A percentile compares a stretch with the other conserved stretches of the same genome.
Evolutionary conservation across 371 early-diverging fungal species (phyloP).

Genomic region (Mucor lusitanicus): DNA sequence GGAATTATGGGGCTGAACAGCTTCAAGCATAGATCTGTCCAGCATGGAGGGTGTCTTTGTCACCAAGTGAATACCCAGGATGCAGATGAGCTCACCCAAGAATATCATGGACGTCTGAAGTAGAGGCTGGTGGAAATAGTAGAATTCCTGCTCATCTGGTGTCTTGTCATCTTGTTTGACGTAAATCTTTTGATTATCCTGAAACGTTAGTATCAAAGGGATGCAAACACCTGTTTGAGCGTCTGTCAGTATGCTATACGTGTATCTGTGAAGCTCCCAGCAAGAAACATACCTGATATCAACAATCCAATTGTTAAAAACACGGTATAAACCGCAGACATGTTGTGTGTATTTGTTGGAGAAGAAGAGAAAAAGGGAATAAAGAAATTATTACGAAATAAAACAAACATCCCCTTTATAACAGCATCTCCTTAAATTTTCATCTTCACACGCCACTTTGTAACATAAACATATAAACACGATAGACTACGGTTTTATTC

Average conservation of each 20-base stretch:
- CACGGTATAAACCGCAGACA: constrained; percentile 21
- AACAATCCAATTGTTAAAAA: constrained; percentile 28
- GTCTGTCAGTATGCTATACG: background rate
- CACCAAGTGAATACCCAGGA: constrained; percentile 38
- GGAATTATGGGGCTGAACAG: constrained; percentile 33
- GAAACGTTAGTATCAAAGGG: constrained; percentile 47
- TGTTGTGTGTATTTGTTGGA: background rate
- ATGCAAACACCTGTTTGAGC: constrained; percentile 38
- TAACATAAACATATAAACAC: background rate
- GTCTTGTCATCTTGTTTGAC: constrained; percentile 14
- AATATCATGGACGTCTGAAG: constrained; percentile 52
- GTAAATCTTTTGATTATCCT: constrained; percentile 37
- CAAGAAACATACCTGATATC: constrained; percentile 19
- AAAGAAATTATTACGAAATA: background rate
- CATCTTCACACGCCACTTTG: constrained; percentile 1
- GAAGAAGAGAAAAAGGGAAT: background rate
- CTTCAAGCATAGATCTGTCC: constrained; percentile 36
- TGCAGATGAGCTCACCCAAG: constrained; percentile 48
- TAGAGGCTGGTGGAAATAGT: constrained; percentile 41
- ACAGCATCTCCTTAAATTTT: background rate
- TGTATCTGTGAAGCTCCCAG: background rate
- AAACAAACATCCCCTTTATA: background rate
- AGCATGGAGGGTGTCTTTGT: constrained; percentile 35
- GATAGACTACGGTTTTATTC: background rate
- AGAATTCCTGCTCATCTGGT: background rate